Evolutionary conservation across 345 rosid genomes (phyloP), one percentile per base, ranked within the genome.

Genomic region (Sapria himalayana): DNA sequence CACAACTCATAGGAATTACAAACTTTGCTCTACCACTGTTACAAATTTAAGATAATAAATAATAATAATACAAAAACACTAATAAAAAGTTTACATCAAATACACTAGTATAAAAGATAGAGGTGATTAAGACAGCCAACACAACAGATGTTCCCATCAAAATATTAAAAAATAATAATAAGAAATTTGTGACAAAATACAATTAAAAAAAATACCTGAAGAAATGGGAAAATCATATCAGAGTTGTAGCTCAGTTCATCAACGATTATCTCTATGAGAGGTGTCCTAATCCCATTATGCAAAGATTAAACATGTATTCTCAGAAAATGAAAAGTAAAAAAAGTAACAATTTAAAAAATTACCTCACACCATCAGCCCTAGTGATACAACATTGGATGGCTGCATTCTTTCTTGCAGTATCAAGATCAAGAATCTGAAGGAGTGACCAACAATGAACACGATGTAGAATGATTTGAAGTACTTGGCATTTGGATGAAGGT

Each of bases 351-450:
- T 23, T 16, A 46, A 33, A 18, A 25, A 37, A 20, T 29, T 56
- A 86, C 98, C 95, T 82, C 33, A 64, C 61, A 48, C 81, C 79
- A 24, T 89, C 93, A 52, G 74, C 75, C 67, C 92, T 71, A 13
- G 61, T 59, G 19, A 74, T 72, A 42, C 19, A 57, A 39, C 81
- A 72, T 67, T 69, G 55, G 11, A 23, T 22, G 45, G 72, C 72
- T 27, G 86, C 98, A 53, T 57, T 61, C 72, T 64, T 69, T 69
- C 65, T 82, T 39, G 73, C 72, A 16, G 25, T 25, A 54, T 89
- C 95, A 52, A 89, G 81, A 51, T 79, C 75, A 75, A 79, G 70
- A 44, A 79, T 76, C 98, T 86, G 54, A 33, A 35, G 34, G 43
- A 31, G 24, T 34, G 37, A 54, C 15, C 39, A 5, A 31, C 1